phyloP scores from a whole-genome alignment of 2,329 filamentous ascomycete genomes.

The Colletotrichum orbiculare region DNA sequence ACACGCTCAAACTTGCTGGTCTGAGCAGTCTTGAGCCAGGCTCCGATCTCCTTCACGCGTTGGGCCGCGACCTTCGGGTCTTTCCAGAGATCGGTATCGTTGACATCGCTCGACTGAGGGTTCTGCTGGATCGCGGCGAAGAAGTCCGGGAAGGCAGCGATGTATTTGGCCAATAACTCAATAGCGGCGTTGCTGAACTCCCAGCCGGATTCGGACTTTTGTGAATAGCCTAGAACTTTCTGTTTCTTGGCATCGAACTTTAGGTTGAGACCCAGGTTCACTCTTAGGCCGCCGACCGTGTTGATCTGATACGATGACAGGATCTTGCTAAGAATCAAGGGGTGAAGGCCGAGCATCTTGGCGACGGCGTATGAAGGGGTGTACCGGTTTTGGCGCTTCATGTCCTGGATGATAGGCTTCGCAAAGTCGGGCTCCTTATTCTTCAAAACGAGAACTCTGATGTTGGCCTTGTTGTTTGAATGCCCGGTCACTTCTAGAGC shows the following conservation, averaged over 20 bases:
- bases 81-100: slow-evolving; percentile 88
- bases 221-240: slow-evolving; percentile 95
- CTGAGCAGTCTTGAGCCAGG: slow-evolving; percentile 92
- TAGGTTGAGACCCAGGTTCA: slow-evolving; percentile 93
- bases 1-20: slow-evolving; percentile 94
- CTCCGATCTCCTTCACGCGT: slow-evolving; percentile 92
- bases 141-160: slow-evolving; percentile 94
- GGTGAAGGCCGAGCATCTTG: slow-evolving; percentile 81
- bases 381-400: slow-evolving; percentile 80
- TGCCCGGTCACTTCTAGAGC: slow-evolving; percentile 87
- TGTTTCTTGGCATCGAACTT: slow-evolving; percentile 97
- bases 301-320: slow-evolving; percentile 92
- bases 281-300: slow-evolving; percentile 79
- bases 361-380: slow-evolving; percentile 91
- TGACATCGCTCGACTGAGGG: slow-evolving; percentile 84
- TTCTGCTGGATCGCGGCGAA: slow-evolving; percentile 89
- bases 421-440: slow-evolving; percentile 85
- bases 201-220: slow-evolving; percentile 88
- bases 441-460: slow-evolving; percentile 79
- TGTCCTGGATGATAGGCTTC: slow-evolving; percentile 74
- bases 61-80: slow-evolving; percentile 75
- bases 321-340: slow-evolving; percentile 92
- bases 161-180: slow-evolving; percentile 85
- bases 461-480: slow-evolving; percentile 77
- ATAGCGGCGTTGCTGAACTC: slow-evolving; percentile 92